phyloP scores from a whole-genome alignment of 495 filamentous ascomycete species.

The Lentithecium fluviatile region DNA sequence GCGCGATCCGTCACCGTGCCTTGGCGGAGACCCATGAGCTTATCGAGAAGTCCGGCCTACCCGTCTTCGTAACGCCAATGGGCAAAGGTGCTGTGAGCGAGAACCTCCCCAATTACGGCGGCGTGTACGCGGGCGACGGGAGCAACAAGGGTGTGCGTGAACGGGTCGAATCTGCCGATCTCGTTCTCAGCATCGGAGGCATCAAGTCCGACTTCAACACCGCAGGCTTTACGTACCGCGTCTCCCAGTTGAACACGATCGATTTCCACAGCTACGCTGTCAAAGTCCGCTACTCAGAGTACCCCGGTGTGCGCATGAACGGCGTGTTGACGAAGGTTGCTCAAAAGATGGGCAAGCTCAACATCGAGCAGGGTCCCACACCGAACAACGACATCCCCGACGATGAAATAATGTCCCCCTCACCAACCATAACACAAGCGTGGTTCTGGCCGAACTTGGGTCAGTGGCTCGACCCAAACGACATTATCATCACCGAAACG shows the following conservation, averaged over 20 bases:
- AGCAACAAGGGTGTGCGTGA: constrained; percentile 68
- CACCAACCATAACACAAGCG: constrained; percentile 69
- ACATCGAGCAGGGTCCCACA: constrained; percentile 38
- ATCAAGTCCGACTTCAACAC: constrained; percentile 93
- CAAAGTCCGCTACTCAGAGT: constrained; percentile 58
- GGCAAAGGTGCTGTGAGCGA: constrained; percentile 88
- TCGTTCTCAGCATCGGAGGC: constrained; percentile 79
- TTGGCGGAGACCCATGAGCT: constrained; percentile 74
- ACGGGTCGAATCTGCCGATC: constrained; percentile 74
- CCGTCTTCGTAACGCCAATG: constrained; percentile 88
- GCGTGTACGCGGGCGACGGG: constrained; percentile 84
- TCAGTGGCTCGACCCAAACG: constrained; percentile 69
- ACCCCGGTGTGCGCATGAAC: constrained; percentile 80
- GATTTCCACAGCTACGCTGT: constrained; percentile 82
- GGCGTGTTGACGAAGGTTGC: constrained; percentile 78
- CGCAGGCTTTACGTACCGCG: constrained; percentile 80
- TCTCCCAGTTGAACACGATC: constrained; percentile 78
- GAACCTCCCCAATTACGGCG: constrained; percentile 69
- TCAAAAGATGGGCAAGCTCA: constrained; percentile 58
- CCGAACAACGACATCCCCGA: constrained; percentile 59
- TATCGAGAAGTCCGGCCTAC: constrained; percentile 72
- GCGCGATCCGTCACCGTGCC: constrained; percentile 73
- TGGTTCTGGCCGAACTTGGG: constrained; percentile 86
- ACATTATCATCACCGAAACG: constrained; percentile 85
- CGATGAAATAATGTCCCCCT: constrained; percentile 48